Conservation (phyloP, 306 rosid species). For the Urtica urens region DNA sequence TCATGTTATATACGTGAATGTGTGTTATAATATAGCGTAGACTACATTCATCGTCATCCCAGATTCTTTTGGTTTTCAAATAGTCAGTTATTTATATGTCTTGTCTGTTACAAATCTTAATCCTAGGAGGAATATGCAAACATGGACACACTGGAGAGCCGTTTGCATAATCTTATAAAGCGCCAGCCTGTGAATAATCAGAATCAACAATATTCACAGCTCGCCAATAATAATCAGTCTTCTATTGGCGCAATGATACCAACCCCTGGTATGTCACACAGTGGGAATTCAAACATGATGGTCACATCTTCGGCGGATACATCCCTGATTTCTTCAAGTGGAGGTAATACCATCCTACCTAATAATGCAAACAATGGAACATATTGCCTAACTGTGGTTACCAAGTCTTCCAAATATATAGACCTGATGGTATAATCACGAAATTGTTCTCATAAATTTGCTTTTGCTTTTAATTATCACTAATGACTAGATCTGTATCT, state of each 20-base stretch:
- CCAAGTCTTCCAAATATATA: constrained; percentile 46
- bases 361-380: constrained; percentile 50
- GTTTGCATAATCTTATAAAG: constrained; percentile 37
- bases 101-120: constrained; percentile 14
- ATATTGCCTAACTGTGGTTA: constrained; percentile 48
- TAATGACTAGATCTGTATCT: constrained; percentile 17
- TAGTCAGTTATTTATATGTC: background rate
- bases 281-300: constrained; percentile 57
- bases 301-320: constrained; percentile 52
- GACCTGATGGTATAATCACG: constrained; percentile 52
- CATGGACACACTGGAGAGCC: constrained; percentile 61
- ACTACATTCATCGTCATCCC: too few species aligned
- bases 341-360: constrained; percentile 36
- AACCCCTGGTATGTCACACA: constrained; percentile 80
- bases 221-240: constrained; percentile 53
- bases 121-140: constrained; percentile 87
- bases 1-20: background rate
- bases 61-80: background rate
- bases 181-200: constrained; percentile 33
- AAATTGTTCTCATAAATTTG: too few species aligned
- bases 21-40: too few species aligned
- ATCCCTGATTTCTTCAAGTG: constrained; percentile 44
- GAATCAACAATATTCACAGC: constrained; percentile 53
- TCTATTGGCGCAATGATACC: constrained; percentile 81
- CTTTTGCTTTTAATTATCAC: constrained; percentile 1